These are phyloP conservation scores for Rhodamnia rubescens DNA, from an alignment of 345 rosid genomes.

Conservation along the genomic window DNA sequence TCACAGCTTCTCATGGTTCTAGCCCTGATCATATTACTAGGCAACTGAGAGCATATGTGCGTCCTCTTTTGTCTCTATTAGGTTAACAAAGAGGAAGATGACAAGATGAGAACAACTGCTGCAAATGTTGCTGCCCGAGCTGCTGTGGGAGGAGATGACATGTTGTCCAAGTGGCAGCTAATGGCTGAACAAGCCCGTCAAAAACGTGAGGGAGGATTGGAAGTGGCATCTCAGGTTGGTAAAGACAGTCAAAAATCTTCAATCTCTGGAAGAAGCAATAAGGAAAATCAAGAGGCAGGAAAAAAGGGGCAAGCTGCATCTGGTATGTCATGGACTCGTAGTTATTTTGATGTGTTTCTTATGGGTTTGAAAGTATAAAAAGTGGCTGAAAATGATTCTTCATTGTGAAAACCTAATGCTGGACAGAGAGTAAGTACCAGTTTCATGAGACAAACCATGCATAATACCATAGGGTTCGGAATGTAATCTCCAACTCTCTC, in stretches of 20 bases:
- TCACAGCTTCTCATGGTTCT: background rate
- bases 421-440: background rate
- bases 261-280: conserved; percentile 35
- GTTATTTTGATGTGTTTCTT: background rate
- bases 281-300: conserved; percentile 50
- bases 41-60: background rate
- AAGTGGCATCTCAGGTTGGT: conserved; percentile 33
- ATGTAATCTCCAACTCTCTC: background rate
- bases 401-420: background rate
- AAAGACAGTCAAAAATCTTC: conserved; percentile 40
- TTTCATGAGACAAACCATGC: background rate
- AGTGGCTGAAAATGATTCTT: background rate
- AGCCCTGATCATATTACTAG: background rate
- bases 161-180: conserved; percentile 90
- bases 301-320: conserved; percentile 35
- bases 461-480: background rate
- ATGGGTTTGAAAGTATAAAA: background rate
- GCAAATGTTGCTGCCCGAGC: conserved; percentile 99
- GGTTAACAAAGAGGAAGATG: conserved; percentile 86
- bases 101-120: conserved; percentile 97
- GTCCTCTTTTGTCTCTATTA: background rate
- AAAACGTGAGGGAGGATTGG: conserved; percentile 49
- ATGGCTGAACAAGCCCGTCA: conserved; percentile 96
- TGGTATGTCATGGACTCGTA: conserved; percentile 15
- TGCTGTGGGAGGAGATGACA: conserved; percentile 93